A percentile compares a stretch with the other conserved stretches of the same genome.
Conservation (phyloP, 2,329 filamentous ascomycete genomes). For the Trichoderma sp. region DNA sequence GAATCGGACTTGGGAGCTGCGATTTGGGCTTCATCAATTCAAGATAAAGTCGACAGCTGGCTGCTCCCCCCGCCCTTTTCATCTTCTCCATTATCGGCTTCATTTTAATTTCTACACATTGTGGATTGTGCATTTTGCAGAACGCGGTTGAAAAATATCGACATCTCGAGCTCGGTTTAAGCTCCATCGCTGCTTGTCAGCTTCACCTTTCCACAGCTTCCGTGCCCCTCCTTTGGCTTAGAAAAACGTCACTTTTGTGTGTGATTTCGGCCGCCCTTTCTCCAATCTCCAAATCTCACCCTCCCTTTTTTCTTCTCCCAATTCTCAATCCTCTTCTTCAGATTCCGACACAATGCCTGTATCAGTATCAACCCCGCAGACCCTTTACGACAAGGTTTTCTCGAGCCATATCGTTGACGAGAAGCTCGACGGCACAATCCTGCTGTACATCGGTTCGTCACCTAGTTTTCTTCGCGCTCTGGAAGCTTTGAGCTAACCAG, state of each 20-base stretch:
- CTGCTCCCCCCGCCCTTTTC: not conserved
- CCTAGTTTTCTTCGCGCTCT: not conserved
- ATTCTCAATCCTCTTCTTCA: not conserved
- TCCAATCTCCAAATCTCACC: not conserved
- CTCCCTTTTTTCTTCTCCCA: conserved; percentile 4
- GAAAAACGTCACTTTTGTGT: conserved; percentile 2
- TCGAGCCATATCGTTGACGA: conserved; percentile 92
- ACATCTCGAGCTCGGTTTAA: not conserved
- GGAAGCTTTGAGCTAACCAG: not conserved
- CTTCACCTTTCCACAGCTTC: conserved; percentile 10
- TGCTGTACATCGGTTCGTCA: conserved; percentile 84
- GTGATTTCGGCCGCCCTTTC: not conserved
- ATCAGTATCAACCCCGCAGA: conserved; percentile 69
- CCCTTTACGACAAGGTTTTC: conserved; percentile 97
- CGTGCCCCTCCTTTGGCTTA: conserved; percentile 11
- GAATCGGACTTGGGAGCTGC: conserved; percentile 16
- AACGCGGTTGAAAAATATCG: not conserved
- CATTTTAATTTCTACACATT: not conserved
- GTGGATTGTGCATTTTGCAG: not conserved
- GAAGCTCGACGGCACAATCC: conserved; percentile 86
- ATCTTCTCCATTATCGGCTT: not conserved
- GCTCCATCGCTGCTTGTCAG: conserved; percentile 9
- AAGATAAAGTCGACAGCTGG: not conserved
- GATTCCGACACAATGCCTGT: conserved; percentile 63
- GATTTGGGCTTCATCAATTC: not conserved